Percentiles rank a stretch among this genome's conserved stretches.
Evolutionary conservation across 306 rosid genomes (phyloP).

Genomic region (Cucurbita maxima): DNA sequence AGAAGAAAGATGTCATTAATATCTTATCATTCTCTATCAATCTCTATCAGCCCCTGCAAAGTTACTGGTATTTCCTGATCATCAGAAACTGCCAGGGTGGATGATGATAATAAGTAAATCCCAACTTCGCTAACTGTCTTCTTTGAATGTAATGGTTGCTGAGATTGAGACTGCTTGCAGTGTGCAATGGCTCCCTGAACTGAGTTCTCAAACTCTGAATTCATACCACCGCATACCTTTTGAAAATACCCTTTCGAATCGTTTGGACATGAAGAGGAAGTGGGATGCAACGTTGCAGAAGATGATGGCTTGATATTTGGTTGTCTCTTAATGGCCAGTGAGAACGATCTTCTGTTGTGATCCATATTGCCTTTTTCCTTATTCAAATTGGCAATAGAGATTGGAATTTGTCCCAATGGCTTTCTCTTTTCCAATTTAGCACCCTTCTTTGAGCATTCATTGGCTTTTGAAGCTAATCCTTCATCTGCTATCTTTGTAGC

Average conservation of each 20-base stretch:
- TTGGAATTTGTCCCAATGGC: slow-evolving; percentile 44
- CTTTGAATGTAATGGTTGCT: slow-evolving; percentile 32
- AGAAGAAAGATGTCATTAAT: background rate
- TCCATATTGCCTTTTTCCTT: slow-evolving; percentile 26
- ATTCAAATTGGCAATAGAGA: slow-evolving; percentile 21
- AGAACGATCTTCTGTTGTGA: slow-evolving; percentile 70
- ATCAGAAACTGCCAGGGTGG: slow-evolving; percentile 33
- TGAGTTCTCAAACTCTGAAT: slow-evolving; percentile 68
- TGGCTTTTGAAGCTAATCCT: slow-evolving; percentile 47
- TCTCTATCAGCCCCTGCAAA: slow-evolving; percentile 35
- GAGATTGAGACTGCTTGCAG: slow-evolving; percentile 68
- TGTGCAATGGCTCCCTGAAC: slow-evolving; percentile 95
- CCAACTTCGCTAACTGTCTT: slow-evolving; percentile 38
- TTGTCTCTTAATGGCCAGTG: slow-evolving; percentile 46
- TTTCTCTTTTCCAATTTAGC: slow-evolving; percentile 30
- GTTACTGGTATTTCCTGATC: slow-evolving; percentile 35
- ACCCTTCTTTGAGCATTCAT: slow-evolving; percentile 29
- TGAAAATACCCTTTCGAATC: slow-evolving; percentile 33
- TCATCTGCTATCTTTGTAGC: slow-evolving; percentile 57
- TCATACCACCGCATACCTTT: slow-evolving; percentile 66
- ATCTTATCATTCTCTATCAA: background rate
- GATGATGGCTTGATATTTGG: slow-evolving; percentile 19
- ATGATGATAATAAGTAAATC: slow-evolving; percentile 32
- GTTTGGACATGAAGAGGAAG: slow-evolving; percentile 38
- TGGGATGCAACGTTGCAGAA: slow-evolving; percentile 11